Percentiles rank a stretch among this genome's conserved stretches.
These are phyloP conservation scores for Xerocomellus amylosporus DNA, from an alignment of 768 basidiomycete genomes.

Conservation along the genomic window DNA sequence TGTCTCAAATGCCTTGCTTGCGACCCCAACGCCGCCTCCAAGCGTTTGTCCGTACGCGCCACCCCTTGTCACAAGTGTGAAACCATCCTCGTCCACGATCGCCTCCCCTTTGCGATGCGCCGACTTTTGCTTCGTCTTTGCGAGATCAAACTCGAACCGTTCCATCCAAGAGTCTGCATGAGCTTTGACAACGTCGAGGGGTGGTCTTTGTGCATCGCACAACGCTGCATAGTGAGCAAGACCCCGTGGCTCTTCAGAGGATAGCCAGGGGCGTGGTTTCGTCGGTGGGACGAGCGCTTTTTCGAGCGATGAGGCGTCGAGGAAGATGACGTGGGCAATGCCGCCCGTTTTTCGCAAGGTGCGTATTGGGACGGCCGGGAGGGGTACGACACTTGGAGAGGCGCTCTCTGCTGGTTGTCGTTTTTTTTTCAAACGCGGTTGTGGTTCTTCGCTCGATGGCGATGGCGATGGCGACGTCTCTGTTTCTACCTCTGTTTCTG, in stretches of 20 bases:
- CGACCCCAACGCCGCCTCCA: slow-evolving; percentile 72
- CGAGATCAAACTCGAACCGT: slow-evolving; percentile 62
- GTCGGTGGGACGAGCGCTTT: slow-evolving; percentile 54
- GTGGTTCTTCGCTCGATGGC: slow-evolving; percentile 9
- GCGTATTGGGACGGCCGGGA: slow-evolving; percentile 56
- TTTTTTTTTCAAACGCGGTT: slow-evolving; percentile 35
- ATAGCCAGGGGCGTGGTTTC: slow-evolving; percentile 65
- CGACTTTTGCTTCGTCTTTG: slow-evolving; percentile 57
- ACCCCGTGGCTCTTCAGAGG: slow-evolving; percentile 60
- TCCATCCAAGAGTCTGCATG: slow-evolving; percentile 80
- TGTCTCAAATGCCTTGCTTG: slow-evolving; percentile 54
- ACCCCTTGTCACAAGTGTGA: slow-evolving; percentile 90
- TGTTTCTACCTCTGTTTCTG: slow-evolving; percentile 23
- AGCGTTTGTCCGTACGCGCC: slow-evolving; percentile 87
- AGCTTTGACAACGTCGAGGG: slow-evolving; percentile 66
- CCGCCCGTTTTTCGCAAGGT: slow-evolving; percentile 59
- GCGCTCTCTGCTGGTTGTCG: slow-evolving; percentile 18
- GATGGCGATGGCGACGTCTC: background rate
- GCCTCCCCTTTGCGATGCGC: slow-evolving; percentile 81
- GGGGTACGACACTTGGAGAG: slow-evolving; percentile 54
- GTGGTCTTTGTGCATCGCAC: slow-evolving; percentile 69
- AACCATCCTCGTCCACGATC: slow-evolving; percentile 91
- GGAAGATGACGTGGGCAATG: slow-evolving; percentile 67
- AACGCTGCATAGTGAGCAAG: slow-evolving; percentile 66
- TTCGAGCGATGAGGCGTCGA: slow-evolving; percentile 69